Percentiles rank a stretch among this genome's conserved stretches.
Conservation (phyloP, 1,284 basidiomycete species). For the Boletus calvinii region DNA sequence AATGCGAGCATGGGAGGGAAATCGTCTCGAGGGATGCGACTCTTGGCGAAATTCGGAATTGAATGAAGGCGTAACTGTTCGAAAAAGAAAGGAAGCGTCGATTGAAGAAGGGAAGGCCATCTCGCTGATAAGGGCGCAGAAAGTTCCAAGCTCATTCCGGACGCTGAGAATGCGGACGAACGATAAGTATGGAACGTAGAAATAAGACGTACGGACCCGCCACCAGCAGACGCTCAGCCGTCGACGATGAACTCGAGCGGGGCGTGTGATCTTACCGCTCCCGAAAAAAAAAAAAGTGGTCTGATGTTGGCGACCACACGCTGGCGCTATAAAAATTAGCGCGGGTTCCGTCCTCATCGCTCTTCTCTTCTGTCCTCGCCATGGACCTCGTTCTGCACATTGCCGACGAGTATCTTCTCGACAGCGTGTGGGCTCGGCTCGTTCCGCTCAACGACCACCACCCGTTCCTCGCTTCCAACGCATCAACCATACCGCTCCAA, state of each 20-base stretch:
- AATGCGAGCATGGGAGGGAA: conserved; percentile 1
- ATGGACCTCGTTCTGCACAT: conserved; percentile 85
- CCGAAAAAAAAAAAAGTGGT: conserved; percentile 28
- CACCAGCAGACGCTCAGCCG: neutral
- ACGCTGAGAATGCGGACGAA: conserved; percentile 11
- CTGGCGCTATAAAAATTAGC: conserved; percentile 25
- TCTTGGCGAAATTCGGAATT: conserved; percentile 12
- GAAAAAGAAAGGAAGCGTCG: conserved; percentile 12
- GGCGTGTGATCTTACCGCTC: conserved; percentile 19
- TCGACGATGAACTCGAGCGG: neutral
- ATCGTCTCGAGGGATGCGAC: conserved; percentile 2
- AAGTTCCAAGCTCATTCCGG: conserved; percentile 20
- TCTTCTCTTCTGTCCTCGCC: neutral
- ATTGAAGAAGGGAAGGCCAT: neutral
- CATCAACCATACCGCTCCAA: conserved; percentile 23
- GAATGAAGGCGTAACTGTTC: conserved; percentile 11
- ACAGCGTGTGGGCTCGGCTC: conserved; percentile 73
- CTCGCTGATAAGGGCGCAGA: conserved; percentile 21
- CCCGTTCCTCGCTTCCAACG: conserved; percentile 32
- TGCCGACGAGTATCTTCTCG: conserved; percentile 76
- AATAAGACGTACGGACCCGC: too few relatives aligned
- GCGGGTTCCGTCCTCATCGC: neutral
- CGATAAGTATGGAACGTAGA: too few relatives aligned
- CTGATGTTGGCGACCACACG: conserved; percentile 29
- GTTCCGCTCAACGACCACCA: conserved; percentile 53